Evolutionary conservation across 2,329 filamentous ascomycete species (phyloP), one percentile per base, ranked within the genome.

Genomic region (Neurospora crassa): DNA sequence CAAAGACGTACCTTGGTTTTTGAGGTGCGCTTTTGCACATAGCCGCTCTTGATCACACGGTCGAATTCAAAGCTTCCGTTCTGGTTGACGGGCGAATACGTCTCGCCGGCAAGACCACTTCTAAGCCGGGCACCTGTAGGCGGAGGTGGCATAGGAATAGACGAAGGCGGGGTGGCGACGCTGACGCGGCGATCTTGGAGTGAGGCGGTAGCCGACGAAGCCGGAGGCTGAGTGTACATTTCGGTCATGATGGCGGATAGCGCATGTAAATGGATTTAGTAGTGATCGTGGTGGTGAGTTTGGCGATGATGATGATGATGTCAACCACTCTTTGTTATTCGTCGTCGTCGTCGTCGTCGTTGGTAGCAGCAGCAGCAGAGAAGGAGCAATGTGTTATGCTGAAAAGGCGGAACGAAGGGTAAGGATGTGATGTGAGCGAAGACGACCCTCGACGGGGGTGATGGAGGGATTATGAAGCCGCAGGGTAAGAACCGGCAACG

Each of bases 41-140:
- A 91, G 72, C 95, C 94, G 71, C 91, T 90, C 83, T 97, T 98
- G 80, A 98, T 87, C 70, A 98, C 92, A 69, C 94, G 91, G 81
- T 99, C 96, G 78, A 96, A 97, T 78, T 96, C 94, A 80, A 97
- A 99, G 81, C 93, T 96, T 74, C 96, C 96, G 81, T 97, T 94
- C 81, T 97, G 91, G 79, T 95, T 97, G 74, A 98, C 93, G 5
- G 94, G 93, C 40, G 93, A 96, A 78, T 93, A 90, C 18, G 90
- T 85, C 74, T 92, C 89, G 63, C 91, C 79, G 37, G 83, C 84
- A 37, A 88, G 80, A 75, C 87, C 85, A 70, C 74, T 79, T 71
- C 76, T 79, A 40, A 81, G 59, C n/a, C 78, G 78, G 63, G 77
- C 77, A 18, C 79, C 72, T 20, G 77, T 76, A 42, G 73, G 72